These are phyloP conservation scores for Pseudogymnoascus sp. DNA, from an alignment of 2,329 filamentous ascomycete genomes.

Conservation along the genomic window DNA sequence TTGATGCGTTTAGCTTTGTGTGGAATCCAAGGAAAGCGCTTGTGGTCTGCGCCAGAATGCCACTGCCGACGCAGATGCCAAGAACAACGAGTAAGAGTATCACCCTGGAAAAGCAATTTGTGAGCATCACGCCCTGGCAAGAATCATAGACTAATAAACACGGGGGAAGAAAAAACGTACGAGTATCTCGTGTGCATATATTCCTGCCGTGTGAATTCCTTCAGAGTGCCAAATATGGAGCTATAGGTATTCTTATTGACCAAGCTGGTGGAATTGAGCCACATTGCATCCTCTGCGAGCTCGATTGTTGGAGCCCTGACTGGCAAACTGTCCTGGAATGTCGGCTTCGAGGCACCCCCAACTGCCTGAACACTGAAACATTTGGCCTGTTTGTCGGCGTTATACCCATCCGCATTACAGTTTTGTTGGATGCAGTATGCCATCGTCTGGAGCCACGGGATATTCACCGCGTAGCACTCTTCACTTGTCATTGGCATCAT, in stretches of 20 bases:
- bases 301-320: constrained; percentile 17
- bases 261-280: constrained; percentile 27
- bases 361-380: constrained; percentile 24
- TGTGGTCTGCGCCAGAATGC: constrained; percentile 16
- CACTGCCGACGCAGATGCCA: constrained; percentile 16
- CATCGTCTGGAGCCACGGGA: constrained; percentile 8
- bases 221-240: constrained; percentile 22
- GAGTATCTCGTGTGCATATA: constrained; percentile 25
- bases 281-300: constrained; percentile 21
- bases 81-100: constrained; percentile 19
- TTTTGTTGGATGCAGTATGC: constrained; percentile 12
- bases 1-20: constrained; percentile 11
- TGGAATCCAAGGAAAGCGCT: constrained; percentile 12
- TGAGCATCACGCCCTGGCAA: background rate
- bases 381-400: constrained; percentile 21
- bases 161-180: constrained; percentile 19
- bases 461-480: constrained; percentile 5
- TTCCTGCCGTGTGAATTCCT: constrained; percentile 26
- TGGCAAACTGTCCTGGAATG: constrained; percentile 24
- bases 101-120: constrained; percentile 11
- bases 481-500: constrained; percentile 4
- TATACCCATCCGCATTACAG: constrained; percentile 4
- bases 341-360: constrained; percentile 18
- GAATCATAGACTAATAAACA: background rate
- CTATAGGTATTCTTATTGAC: constrained; percentile 25